Percentiles rank a stretch among this genome's conserved stretches.
These are phyloP conservation scores for Stephania cephalantha DNA, from an alignment of 164 flowering plant species.

Conservation along the genomic window DNA sequence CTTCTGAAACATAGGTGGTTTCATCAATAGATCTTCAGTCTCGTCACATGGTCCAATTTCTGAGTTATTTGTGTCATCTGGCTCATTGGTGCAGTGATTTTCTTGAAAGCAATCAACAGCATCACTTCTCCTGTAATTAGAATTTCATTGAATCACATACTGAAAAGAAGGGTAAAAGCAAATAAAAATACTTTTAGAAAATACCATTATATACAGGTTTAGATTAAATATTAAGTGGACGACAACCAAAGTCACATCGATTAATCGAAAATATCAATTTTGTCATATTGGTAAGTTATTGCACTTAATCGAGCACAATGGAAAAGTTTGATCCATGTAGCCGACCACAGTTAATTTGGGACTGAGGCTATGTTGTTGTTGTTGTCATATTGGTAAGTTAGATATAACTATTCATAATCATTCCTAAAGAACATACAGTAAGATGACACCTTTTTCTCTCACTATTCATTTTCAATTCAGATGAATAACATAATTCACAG, in stretches of 20 bases:
- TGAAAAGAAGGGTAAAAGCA: neutral
- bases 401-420: neutral
- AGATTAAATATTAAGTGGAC: neutral
- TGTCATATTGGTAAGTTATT: neutral
- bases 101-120: slow-evolving; percentile 17
- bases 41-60: slow-evolving; percentile 24
- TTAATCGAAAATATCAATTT: neutral
- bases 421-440: neutral
- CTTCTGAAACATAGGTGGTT: slow-evolving; percentile 49
- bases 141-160: neutral
- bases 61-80: slow-evolving; percentile 26
- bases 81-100: slow-evolving; percentile 16
- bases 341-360: too few species aligned
- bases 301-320: too few species aligned
- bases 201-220: neutral
- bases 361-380: too few species aligned
- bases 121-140: slow-evolving; percentile 30
- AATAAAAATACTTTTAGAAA: neutral
- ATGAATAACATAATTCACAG: neutral
- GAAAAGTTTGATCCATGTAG: too few species aligned
- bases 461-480: neutral
- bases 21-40: slow-evolving; percentile 22
- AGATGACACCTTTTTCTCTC: neutral
- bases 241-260: neutral
- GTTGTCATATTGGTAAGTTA: neutral